Conservation (phyloP, 2,329 filamentous ascomycete genomes). For the Neonectria coccinea region DNA sequence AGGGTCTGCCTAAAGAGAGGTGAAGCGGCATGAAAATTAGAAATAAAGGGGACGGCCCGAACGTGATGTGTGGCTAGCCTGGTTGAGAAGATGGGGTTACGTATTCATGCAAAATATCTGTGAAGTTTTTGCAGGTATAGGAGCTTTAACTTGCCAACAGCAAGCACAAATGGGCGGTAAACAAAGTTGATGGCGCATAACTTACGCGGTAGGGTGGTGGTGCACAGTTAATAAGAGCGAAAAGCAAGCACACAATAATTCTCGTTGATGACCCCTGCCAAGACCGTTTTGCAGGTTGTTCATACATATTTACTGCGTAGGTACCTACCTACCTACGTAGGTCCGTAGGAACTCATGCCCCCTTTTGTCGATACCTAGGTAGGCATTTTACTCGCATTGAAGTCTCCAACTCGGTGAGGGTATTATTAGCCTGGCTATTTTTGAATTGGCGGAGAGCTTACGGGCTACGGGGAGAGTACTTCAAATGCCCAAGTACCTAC, state of each 20-base stretch:
- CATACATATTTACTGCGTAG: not conserved
- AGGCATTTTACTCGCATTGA: slow-evolving; percentile 14
- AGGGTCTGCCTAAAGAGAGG: not conserved
- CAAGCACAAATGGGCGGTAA: slow-evolving; percentile 24
- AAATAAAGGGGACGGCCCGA: slow-evolving; percentile 24
- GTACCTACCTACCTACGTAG: no score
- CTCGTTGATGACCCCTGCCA: slow-evolving; percentile 14
- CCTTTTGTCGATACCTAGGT: slow-evolving; percentile 6
- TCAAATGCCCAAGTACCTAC: no score
- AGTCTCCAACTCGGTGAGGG: not conserved
- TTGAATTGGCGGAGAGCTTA: slow-evolving; percentile 3
- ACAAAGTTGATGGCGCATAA: slow-evolving; percentile 11
- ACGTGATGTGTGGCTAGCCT: slow-evolving; percentile 22
- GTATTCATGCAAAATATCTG: not conserved
- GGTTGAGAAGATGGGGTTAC: slow-evolving; percentile 12
- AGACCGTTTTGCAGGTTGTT: not conserved
- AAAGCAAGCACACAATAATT: slow-evolving; percentile 4
- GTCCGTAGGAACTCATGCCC: not conserved
- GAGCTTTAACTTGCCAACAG: not conserved
- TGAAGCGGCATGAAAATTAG: slow-evolving; percentile 13
- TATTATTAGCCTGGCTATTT: not conserved
- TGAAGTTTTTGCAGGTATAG: not conserved
- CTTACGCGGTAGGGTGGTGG: slow-evolving; percentile 5
- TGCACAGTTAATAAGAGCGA: not conserved
- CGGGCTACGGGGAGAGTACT: not conserved